Evolutionary conservation across 1,139 yeast species (phyloP).

Genomic region (Candida sanyaensis): DNA sequence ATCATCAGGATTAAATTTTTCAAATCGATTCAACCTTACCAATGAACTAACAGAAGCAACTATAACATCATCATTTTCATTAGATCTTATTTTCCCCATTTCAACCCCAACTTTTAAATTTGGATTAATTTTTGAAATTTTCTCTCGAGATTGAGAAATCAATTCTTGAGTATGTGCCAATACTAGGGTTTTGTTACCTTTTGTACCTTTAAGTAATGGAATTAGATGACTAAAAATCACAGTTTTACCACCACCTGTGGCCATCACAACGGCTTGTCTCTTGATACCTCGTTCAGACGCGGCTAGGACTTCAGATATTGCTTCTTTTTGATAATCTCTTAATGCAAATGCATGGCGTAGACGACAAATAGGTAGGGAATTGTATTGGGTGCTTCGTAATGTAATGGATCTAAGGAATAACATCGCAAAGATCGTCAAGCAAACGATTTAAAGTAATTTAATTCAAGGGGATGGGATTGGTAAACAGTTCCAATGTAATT

Average conservation of each 20-base stretch:
- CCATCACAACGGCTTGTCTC: slow-evolving; percentile 80
- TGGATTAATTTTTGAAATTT: slow-evolving; percentile 53
- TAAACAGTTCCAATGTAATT: no score
- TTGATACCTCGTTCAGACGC: slow-evolving; percentile 50
- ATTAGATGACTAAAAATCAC: slow-evolving; percentile 76
- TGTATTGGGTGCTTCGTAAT: background rate
- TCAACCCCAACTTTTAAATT: slow-evolving; percentile 63
- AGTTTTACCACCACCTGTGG: slow-evolving; percentile 97
- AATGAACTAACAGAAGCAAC: slow-evolving; percentile 80
- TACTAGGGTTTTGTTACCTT: slow-evolving; percentile 58
- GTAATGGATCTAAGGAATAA: background rate
- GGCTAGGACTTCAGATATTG: slow-evolving; percentile 56
- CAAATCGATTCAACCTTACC: slow-evolving; percentile 48
- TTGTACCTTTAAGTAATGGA: slow-evolving; percentile 33
- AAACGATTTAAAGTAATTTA: no score
- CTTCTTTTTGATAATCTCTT: slow-evolving; percentile 72
- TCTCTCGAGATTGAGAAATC: slow-evolving; percentile 65
- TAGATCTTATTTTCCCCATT: slow-evolving; percentile 55
- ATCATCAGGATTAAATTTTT: slow-evolving; percentile 53
- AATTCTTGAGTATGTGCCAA: slow-evolving; percentile 84
- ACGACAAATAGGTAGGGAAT: background rate
- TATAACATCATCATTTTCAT: slow-evolving; percentile 57
- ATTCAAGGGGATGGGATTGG: no score
- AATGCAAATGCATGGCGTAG: slow-evolving; percentile 12
- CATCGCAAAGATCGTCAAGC: no score